These are phyloP conservation scores for Fusarium concolor DNA, from an alignment of 2,329 filamentous ascomycete genomes.

Conservation along the genomic window DNA sequence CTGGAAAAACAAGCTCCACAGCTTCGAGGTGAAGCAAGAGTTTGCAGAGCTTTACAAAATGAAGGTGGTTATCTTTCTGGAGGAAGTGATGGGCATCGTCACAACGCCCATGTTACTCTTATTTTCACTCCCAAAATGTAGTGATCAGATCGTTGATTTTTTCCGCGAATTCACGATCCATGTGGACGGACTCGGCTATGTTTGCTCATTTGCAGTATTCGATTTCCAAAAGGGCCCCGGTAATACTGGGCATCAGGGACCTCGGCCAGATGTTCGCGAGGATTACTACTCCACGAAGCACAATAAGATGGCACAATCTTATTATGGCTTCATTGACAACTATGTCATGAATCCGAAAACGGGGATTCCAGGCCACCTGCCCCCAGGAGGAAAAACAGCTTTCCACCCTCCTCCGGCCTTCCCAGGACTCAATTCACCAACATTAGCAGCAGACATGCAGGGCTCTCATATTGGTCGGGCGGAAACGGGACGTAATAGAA, in stretches of 20 bases:
- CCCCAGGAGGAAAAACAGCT: slow-evolving; percentile 62
- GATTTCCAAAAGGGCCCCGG: slow-evolving; percentile 87
- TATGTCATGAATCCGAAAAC: slow-evolving; percentile 82
- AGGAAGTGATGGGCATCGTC: slow-evolving; percentile 92
- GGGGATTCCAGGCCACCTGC: slow-evolving; percentile 70
- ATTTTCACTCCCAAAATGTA: slow-evolving; percentile 86
- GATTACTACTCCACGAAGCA: slow-evolving; percentile 97
- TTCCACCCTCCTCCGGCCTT: slow-evolving; percentile 83
- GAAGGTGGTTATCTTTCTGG: slow-evolving; percentile 89
- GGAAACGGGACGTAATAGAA: slow-evolving; percentile 59
- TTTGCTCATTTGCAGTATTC: slow-evolving; percentile 97
- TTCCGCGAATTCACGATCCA: slow-evolving; percentile 98
- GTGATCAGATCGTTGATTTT: slow-evolving; percentile 95
- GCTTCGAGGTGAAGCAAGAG: slow-evolving; percentile 90
- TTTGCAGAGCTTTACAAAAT: slow-evolving; percentile 93
- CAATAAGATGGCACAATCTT: slow-evolving; percentile 97
- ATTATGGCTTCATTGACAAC: slow-evolving; percentile 94
- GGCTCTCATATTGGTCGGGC: slow-evolving; percentile 58
- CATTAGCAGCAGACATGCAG: slow-evolving; percentile 66
- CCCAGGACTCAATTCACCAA: slow-evolving; percentile 75
- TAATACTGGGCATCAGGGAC: slow-evolving; percentile 55
- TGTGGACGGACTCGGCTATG: slow-evolving; percentile 93
- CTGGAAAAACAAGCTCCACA: slow-evolving; percentile 92
- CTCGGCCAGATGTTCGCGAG: slow-evolving; percentile 75
- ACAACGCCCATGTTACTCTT: slow-evolving; percentile 91